These are phyloP conservation scores for Aureobasidium zeae DNA, from an alignment of 2,329 filamentous ascomycete species.

Conservation along the genomic window DNA sequence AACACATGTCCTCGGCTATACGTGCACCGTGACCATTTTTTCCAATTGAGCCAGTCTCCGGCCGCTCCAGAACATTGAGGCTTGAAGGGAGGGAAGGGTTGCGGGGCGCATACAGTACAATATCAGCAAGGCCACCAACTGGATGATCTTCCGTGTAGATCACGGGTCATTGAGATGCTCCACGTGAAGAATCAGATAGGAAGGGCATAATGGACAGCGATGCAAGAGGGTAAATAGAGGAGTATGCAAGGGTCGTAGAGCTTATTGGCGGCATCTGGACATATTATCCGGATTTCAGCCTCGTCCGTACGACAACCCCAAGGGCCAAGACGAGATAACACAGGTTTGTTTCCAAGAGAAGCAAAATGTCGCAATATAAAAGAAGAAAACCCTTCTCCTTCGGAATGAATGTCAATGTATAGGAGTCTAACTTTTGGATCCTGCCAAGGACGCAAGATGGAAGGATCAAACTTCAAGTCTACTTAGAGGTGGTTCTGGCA, in stretches of 20 bases:
- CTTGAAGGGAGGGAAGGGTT: constrained; percentile 1
- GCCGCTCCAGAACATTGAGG: constrained; percentile 8
- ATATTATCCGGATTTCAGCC: constrained; percentile 11
- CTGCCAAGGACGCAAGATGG: too few relatives aligned
- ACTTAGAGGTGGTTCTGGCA: too few relatives aligned
- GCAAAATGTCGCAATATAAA: too few relatives aligned
- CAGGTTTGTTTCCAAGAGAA: too few relatives aligned
- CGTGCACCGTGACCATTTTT: not conserved
- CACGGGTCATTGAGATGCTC: not conserved
- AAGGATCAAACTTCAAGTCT: too few relatives aligned
- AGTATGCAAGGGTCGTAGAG: not conserved
- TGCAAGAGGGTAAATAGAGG: not conserved
- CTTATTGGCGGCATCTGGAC: not conserved
- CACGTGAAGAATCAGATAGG: not conserved
- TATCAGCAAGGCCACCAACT: constrained; percentile 9
- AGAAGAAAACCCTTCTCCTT: too few relatives aligned
- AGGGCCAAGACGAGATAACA: too few relatives aligned
- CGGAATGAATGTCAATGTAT: too few relatives aligned
- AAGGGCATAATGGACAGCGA: not conserved
- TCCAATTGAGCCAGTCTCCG: constrained; percentile 3
- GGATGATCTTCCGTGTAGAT: constrained; percentile 8
- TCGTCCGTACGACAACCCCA: not conserved
- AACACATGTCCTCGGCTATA: not conserved
- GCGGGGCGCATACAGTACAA: constrained; percentile 9
- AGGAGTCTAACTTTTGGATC: too few relatives aligned